phyloP scores from a whole-genome alignment of 768 basidiomycete species.

The Brasilioporus rufonigricans region DNA sequence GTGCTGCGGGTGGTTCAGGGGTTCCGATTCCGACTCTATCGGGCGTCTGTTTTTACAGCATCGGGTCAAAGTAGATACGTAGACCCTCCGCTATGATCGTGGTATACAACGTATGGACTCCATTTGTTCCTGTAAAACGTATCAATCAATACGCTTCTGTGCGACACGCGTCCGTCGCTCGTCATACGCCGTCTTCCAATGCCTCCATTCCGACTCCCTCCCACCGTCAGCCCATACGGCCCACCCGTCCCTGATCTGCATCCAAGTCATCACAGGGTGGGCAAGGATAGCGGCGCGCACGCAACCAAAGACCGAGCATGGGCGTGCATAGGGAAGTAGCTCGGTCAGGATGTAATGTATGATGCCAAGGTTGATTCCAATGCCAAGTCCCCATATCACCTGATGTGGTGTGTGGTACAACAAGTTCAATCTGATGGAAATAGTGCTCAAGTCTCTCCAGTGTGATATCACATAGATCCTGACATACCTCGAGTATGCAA shows the following conservation, averaged over 20 bases:
- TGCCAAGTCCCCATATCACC: conserved; percentile 69
- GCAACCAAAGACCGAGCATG: conserved; percentile 52
- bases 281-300: conserved; percentile 47
- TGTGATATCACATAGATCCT: background rate
- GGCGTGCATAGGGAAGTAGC: conserved; percentile 52
- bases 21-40: background rate
- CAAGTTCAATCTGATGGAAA: conserved; percentile 53
- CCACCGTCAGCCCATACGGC: conserved; percentile 79
- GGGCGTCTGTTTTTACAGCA: too few species aligned
- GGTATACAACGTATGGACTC: background rate
- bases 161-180: conserved; percentile 26
- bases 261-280: conserved; percentile 61
- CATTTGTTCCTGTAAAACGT: background rate
- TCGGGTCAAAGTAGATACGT: conserved; percentile 20
- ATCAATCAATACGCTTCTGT: conserved; percentile 20
- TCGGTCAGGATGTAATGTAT: conserved; percentile 56
- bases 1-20: too few species aligned
- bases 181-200: conserved; percentile 63
- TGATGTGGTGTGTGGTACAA: conserved; percentile 74
- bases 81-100: conserved; percentile 51
- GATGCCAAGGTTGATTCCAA: conserved; percentile 57
- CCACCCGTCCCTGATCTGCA: conserved; percentile 81
- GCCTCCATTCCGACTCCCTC: conserved; percentile 63
- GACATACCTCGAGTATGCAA: conserved; percentile 77
- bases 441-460: background rate